Conservation (phyloP, 139 green algal species). For the Zygnema cylindricum region DNA sequence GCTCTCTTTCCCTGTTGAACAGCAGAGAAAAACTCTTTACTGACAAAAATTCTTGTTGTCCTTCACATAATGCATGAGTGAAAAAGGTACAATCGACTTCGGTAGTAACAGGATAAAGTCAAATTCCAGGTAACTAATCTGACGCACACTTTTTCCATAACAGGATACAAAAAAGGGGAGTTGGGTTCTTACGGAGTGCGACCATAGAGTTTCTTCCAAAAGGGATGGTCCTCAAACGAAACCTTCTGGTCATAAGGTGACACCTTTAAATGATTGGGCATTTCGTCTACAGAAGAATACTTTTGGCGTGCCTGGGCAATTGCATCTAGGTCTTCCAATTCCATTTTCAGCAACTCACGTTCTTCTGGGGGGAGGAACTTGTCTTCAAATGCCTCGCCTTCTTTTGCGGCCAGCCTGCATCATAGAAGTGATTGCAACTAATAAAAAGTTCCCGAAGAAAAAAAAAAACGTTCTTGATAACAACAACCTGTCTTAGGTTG, state of each 20-base stretch:
- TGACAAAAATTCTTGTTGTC: too few relatives aligned
- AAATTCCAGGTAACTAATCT: too few relatives aligned
- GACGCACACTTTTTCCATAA: too few relatives aligned
- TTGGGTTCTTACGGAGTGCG: constrained; percentile 1
- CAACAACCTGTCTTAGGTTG: too few relatives aligned
- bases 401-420: neutral
- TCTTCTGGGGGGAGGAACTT: constrained; percentile 18
- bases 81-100: neutral
- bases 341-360: constrained; percentile 38
- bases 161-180: neutral
- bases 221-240: constrained; percentile 26
- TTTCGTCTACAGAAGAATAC: neutral
- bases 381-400: constrained; percentile 29
- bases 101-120: too few relatives aligned
- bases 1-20: too few relatives aligned
- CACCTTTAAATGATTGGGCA: neutral
- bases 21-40: too few relatives aligned
- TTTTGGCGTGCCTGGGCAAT: neutral
- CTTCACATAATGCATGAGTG: neutral
- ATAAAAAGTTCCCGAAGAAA: too few relatives aligned
- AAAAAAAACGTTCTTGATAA: too few relatives aligned
- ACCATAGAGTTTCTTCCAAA: constrained; percentile 33
- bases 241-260: neutral
- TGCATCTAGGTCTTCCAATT: constrained; percentile 12
- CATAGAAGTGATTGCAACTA: too few relatives aligned